phyloP scores from a whole-genome alignment of 2,329 filamentous ascomycete genomes.

The Aphanocladium album region DNA sequence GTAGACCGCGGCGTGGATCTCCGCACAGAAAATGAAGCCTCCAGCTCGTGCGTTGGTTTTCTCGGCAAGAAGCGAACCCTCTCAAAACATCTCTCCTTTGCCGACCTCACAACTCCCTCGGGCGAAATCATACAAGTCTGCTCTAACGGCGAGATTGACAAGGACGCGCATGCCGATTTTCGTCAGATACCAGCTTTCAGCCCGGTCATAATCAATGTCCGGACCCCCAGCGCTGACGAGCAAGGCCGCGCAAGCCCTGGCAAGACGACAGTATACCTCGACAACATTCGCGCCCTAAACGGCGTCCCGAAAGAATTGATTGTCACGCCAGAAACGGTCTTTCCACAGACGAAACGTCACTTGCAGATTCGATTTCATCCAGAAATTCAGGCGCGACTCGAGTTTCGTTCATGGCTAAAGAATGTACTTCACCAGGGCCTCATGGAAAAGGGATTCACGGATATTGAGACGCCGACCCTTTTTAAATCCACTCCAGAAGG shows the following conservation, averaged over 20 bases:
- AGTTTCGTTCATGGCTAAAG: conserved; percentile 60
- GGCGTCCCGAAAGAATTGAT: conserved; percentile 58
- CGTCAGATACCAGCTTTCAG: conserved; percentile 45
- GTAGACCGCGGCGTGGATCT: conserved; percentile 25
- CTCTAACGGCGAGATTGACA: conserved; percentile 33
- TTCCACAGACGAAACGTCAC: conserved; percentile 70
- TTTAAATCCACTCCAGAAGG: conserved; percentile 98
- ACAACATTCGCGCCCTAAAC: conserved; percentile 38
- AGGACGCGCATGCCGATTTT: conserved; percentile 36
- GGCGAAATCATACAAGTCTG: conserved; percentile 42
- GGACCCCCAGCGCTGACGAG: conserved; percentile 20
- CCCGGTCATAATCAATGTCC: conserved; percentile 46
- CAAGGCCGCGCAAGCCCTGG: conserved; percentile 19
- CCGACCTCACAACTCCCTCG: conserved; percentile 42
- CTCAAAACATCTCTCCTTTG: conserved; percentile 66
- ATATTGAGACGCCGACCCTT: conserved; percentile 87
- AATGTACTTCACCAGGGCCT: conserved; percentile 50
- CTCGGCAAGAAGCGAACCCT: conserved; percentile 63
- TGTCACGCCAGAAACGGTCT: conserved; percentile 67
- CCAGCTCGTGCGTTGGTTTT: conserved; percentile 57
- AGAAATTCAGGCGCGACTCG: conserved; percentile 61
- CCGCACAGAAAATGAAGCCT: conserved; percentile 15
- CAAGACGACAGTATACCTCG: conserved; percentile 60
- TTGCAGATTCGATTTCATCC: conserved; percentile 76
- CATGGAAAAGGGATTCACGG: conserved; percentile 55